These are phyloP conservation scores for Penicillium occitanis DNA, from an alignment of 2,329 filamentous ascomycete genomes.

Conservation along the genomic window DNA sequence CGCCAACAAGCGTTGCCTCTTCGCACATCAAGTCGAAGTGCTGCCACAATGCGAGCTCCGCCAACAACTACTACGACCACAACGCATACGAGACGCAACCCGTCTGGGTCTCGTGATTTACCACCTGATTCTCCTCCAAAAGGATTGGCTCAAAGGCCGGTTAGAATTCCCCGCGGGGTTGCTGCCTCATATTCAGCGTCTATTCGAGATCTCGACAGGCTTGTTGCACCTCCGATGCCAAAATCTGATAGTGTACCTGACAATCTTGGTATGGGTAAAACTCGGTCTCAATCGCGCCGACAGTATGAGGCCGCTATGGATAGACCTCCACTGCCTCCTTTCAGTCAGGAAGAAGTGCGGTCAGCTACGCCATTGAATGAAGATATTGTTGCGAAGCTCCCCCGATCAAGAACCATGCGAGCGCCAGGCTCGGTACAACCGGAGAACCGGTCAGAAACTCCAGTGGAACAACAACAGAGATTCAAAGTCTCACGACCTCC, in stretches of 20 bases:
- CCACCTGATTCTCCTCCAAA: conserved; percentile 27
- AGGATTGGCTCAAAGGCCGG: conserved; percentile 41
- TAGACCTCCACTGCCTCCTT: conserved; percentile 16
- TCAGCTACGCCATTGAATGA: conserved; percentile 22
- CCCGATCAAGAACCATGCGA: conserved; percentile 4
- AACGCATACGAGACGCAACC: conserved; percentile 14
- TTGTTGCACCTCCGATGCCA: conserved; percentile 28
- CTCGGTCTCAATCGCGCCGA: conserved; percentile 42
- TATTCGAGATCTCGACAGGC: conserved; percentile 33
- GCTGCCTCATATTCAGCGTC: conserved; percentile 37
- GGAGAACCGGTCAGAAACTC: conserved; percentile 12
- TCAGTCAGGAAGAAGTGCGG: conserved; percentile 27
- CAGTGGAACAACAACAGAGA: conserved; percentile 18
- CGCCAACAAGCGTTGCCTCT: conserved; percentile 46
- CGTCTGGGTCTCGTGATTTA: conserved; percentile 14
- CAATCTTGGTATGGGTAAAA: conserved; percentile 42
- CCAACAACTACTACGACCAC: conserved; percentile 21
- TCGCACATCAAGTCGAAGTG: conserved; percentile 31
- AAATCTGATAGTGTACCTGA: conserved; percentile 36
- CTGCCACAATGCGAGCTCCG: conserved; percentile 28
- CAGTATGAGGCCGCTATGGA: conserved; percentile 34
- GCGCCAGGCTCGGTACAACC: conserved; percentile 18
- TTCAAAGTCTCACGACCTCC: not conserved
- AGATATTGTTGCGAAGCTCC: not conserved
- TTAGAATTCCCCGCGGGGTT: conserved; percentile 38